phyloP scores from a whole-genome alignment of 2,329 filamentous ascomycete species.

The Fusarium veterinarium region DNA sequence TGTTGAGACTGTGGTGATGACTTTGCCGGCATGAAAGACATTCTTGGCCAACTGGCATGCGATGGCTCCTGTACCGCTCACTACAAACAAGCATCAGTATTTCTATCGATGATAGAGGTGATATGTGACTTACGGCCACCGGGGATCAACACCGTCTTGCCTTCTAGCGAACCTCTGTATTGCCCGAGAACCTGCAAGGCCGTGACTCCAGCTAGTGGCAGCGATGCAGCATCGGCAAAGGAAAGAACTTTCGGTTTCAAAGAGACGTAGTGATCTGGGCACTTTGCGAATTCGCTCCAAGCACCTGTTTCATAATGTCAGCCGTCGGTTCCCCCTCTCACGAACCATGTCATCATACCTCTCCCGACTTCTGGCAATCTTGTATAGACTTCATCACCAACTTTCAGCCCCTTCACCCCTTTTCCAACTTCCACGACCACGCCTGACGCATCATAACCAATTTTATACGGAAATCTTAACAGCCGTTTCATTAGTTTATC shows the following conservation, averaged over 20 bases:
- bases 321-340: accelerated
- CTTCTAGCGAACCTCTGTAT: background rate
- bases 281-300: background rate
- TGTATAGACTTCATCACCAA: background rate
- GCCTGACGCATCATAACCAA: background rate
- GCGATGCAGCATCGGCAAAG: background rate
- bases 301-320: background rate
- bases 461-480: background rate
- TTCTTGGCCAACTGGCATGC: background rate
- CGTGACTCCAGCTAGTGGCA: background rate
- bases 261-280: background rate
- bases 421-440: background rate
- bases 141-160: background rate
- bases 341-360: background rate
- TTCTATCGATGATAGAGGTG: accelerated
- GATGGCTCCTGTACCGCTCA: background rate
- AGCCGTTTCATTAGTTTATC: accelerated
- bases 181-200: background rate
- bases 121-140: background rate
- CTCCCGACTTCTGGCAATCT: background rate
- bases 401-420: accelerated
- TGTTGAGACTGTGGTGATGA: background rate
- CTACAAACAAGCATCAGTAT: background rate
- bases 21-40: background rate
- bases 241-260: background rate